These are phyloP conservation scores for Pseudogymnoascus sp. DNA, from an alignment of 2,329 filamentous ascomycete genomes.

Conservation along the genomic window DNA sequence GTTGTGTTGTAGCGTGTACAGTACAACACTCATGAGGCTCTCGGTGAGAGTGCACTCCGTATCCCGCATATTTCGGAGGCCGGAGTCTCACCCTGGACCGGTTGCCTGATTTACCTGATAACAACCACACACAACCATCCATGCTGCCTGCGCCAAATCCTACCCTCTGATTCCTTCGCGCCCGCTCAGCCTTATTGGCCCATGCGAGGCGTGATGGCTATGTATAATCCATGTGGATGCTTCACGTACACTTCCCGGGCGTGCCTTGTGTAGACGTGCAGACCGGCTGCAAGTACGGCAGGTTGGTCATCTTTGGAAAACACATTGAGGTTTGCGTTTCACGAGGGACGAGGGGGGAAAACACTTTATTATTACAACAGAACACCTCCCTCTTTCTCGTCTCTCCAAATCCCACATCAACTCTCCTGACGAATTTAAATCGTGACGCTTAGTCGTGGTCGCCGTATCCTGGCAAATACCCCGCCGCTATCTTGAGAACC, in stretches of 20 bases:
- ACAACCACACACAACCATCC: neutral
- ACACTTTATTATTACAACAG: neutral
- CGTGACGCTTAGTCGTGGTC: neutral
- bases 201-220: neutral
- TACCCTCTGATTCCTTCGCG: neutral
- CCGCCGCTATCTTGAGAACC: slow-evolving; percentile 3
- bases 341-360: neutral
- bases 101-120: neutral
- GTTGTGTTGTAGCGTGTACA: neutral
- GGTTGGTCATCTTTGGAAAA: neutral
- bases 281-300: neutral
- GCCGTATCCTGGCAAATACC: neutral
- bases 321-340: neutral
- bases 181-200: slow-evolving; percentile 2
- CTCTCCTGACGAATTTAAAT: neutral
- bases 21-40: neutral
- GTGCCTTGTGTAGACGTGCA: neutral
- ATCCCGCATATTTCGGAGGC: neutral
- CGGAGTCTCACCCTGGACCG: neutral
- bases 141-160: neutral
- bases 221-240: neutral
- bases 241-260: neutral
- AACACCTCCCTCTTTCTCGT: neutral
- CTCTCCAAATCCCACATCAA: neutral
- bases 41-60: neutral